Evolutionary conservation across 805 yeast genomes (phyloP), one percentile per base, ranked within the genome.

Genomic region (Scheffersomyces stipitis): DNA sequence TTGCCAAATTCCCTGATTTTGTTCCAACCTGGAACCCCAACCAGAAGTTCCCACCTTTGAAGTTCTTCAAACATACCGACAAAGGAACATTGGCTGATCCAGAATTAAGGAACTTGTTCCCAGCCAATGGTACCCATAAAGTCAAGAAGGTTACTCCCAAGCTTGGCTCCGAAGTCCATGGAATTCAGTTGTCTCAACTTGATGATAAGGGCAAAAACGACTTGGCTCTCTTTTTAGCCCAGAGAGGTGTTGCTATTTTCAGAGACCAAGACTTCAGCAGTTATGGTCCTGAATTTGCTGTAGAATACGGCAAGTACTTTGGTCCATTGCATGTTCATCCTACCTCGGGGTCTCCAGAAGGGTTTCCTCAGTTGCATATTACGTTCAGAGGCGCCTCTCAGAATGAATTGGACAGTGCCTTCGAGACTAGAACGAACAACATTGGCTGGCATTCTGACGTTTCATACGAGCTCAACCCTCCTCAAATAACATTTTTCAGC

Each of bases 271-370:
- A 62, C 46, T 57, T 60, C 36, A 56, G 37, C 16, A 28, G 36
- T 4, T 29, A 31, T 14, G 78, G 82, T 3, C 75, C 79, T 3
- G 63, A 64, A 28, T 72, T 67, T 45, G 73, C 58, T 29, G 73
- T 67, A n/a, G 69, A 81, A 28, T 80, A 68, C 59, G 86, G 83
- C 31, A 64, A 58, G 28, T 75, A 83, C 54, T 84, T 79, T 56
- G 90, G 91, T 18, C 80, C 80, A 17, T 69, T 79, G 40, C 89
- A 84, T 54, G 70, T 81, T 40, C 90, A 84, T 51, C 86, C 86
- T 30, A 80, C 86, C 10, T 77, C 86, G 5, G 88, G 89, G 12
- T 79, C 85, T 9, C 88, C 85, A 18, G 66, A 60, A 44, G 82
- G 86, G 6, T 64, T 63, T 42, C 82, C 85, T 4, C 80, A 80